These are phyloP conservation scores for Acanthamoeba culbertsoni DNA, from an alignment of 208 protist genomes.

Conservation along the genomic window DNA sequence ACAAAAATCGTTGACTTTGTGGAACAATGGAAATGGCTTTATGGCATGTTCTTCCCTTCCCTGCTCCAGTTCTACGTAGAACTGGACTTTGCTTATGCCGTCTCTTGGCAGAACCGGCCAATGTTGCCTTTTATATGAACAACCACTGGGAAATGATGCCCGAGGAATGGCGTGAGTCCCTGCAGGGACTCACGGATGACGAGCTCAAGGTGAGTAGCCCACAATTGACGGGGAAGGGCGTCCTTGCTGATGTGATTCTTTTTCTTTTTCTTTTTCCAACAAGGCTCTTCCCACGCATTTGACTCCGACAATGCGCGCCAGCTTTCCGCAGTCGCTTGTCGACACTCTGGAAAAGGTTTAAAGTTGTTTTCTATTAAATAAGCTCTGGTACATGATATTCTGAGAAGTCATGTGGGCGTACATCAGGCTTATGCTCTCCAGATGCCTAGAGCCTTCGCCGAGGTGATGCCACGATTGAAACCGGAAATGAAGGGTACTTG, in stretches of 20 bases:
- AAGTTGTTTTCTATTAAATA: not conserved
- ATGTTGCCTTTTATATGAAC: constrained; percentile 42
- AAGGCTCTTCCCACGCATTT: not conserved
- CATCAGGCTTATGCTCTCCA: not conserved
- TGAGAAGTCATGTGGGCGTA: not conserved
- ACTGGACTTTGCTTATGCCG: not conserved
- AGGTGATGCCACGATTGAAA: not conserved
- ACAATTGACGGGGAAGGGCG: not conserved
- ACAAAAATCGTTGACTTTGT: constrained; percentile 5
- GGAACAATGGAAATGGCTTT: constrained; percentile 3
- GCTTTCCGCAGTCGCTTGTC: not conserved
- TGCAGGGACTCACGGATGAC: constrained; percentile 6
- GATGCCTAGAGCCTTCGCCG: not conserved
- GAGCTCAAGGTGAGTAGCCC: not conserved
- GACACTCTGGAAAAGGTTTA: not conserved
- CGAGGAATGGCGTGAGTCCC: not conserved
- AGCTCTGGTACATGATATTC: not conserved
- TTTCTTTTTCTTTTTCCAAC: not conserved
- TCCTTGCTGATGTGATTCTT: not conserved
- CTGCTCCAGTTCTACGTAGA: not conserved
- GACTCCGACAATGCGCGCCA: not conserved
- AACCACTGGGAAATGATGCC: constrained; percentile 21
- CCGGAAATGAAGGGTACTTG: not conserved
- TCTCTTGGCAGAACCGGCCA: not conserved
- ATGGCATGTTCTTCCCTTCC: not conserved